Evolutionary conservation across 2,329 filamentous ascomycete species (phyloP).

Genomic region (Paecilomyces dactylethromorphus): DNA sequence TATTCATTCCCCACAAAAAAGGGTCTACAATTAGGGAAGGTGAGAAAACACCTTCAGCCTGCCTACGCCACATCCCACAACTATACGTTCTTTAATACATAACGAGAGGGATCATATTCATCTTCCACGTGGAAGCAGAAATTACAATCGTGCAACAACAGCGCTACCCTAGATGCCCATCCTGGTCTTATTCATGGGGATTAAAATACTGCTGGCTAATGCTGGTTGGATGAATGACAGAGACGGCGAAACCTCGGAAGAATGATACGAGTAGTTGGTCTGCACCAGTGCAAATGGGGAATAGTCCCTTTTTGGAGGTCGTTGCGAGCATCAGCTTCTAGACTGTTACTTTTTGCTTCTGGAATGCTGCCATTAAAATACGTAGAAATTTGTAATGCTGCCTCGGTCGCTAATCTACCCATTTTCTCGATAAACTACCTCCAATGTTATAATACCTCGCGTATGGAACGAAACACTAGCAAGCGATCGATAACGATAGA

Average conservation of each 20-base stretch:
- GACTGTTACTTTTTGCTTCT: not conserved
- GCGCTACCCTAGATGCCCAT: not conserved
- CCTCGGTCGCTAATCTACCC: not conserved
- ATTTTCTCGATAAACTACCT: not conserved
- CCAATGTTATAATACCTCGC: not conserved
- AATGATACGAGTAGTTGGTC: not conserved
- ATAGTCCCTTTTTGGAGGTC: not conserved
- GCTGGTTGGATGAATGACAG: not conserved
- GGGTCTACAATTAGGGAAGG: not conserved
- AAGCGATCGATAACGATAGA: not conserved
- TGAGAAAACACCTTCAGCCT: not conserved
- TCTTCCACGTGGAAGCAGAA: not conserved
- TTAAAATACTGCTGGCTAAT: not conserved
- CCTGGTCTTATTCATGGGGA: not conserved
- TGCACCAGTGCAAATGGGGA: not conserved
- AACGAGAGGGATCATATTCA: not conserved
- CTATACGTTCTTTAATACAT: not conserved
- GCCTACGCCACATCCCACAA: not conserved
- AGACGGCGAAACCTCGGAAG: not conserved
- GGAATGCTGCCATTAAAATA: not conserved
- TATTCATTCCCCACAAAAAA: not conserved
- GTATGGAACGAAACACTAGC: not conserved
- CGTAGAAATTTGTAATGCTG: not conserved
- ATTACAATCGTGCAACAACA: not conserved
- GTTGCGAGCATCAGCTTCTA: not conserved